phyloP scores from a whole-genome alignment of 2,329 filamentous ascomycete species.

The Fusarium annulatum region DNA sequence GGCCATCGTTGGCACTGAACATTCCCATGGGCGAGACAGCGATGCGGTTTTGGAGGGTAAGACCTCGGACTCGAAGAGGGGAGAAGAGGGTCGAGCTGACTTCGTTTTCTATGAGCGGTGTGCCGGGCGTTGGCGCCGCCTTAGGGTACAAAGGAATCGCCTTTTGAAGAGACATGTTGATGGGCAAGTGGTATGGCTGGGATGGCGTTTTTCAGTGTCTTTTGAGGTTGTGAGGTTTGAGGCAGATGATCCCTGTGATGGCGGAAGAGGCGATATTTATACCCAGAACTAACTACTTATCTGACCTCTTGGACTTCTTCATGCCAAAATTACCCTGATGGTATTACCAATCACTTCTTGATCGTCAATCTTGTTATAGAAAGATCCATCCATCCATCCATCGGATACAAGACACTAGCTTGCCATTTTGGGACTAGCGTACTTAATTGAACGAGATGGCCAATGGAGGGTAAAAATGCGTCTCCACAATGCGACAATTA shows the following conservation, averaged over 20 bases:
- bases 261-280: neutral
- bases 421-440: neutral
- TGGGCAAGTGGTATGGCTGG: accelerated
- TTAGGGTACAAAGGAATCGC: accelerated
- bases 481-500: accelerated
- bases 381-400: too few species aligned
- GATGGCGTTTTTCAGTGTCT: neutral
- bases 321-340: accelerated
- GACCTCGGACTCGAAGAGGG: neutral
- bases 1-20: neutral
- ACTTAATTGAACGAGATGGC: neutral
- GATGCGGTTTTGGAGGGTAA: neutral
- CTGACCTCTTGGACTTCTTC: accelerated
- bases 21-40: neutral
- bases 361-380: neutral
- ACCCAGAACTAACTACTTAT: neutral
- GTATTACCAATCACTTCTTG: neutral
- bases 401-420: neutral
- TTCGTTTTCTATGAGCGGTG: accelerated
- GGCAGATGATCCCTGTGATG: too few species aligned
- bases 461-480: accelerated
- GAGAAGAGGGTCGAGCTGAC: neutral
- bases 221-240: too few species aligned
- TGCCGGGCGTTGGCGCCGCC: accelerated
- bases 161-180: neutral